Conservation (phyloP, 768 basidiomycete species). For the Boletus rex-veris region DNA sequence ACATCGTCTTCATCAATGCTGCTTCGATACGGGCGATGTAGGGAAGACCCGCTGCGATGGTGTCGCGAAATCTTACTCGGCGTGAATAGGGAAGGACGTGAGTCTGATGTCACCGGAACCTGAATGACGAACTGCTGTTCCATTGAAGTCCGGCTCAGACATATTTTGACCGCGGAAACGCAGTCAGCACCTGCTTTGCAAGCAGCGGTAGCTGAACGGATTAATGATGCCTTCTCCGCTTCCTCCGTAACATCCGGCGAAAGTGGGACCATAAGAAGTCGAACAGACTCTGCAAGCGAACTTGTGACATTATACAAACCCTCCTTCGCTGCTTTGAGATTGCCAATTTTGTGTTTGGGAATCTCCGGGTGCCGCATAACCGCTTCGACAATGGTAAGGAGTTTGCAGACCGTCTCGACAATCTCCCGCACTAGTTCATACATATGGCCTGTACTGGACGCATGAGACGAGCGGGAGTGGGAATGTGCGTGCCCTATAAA, state of each 20-base stretch:
- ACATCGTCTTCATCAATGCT: conserved; percentile 57
- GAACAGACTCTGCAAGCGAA: conserved; percentile 83
- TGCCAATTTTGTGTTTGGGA: conserved; percentile 55
- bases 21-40: conserved; percentile 36
- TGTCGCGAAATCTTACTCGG: conserved; percentile 47
- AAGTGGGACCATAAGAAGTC: conserved; percentile 60
- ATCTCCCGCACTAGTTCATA: conserved; percentile 95
- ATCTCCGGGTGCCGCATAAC: conserved; percentile 77
- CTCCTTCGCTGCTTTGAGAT: conserved; percentile 70
- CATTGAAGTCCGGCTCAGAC: conserved; percentile 60
- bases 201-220: conserved; percentile 85
- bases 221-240: conserved; percentile 69
- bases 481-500: conserved; percentile 97
- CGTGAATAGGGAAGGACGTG: conserved; percentile 42
- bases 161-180: conserved; percentile 79
- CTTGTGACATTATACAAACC: conserved; percentile 81
- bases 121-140: conserved; percentile 66
- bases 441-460: conserved; percentile 88
- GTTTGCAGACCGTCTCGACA: conserved; percentile 88
- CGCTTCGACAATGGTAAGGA: conserved; percentile 88
- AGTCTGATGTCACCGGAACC: conserved; percentile 49
- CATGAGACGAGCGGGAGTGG: conserved; percentile 85
- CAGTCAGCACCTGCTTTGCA: conserved; percentile 88
- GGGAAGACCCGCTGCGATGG: conserved; percentile 36
- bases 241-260: conserved; percentile 62